Conservation (phyloP, 257 asterid genomes). For the Penstemon barbatus region DNA sequence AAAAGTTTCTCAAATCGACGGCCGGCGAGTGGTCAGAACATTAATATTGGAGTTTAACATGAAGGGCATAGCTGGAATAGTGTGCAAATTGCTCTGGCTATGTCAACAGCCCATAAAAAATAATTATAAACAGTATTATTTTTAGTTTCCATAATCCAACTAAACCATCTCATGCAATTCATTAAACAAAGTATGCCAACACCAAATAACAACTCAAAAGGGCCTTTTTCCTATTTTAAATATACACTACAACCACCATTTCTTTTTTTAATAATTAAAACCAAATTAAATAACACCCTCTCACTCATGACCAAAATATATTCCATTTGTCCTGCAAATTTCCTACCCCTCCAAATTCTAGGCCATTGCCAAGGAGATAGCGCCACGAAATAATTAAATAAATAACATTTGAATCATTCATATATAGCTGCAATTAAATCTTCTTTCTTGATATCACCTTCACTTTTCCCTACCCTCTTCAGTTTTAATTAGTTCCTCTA, state of each 20-base stretch:
- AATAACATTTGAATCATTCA: constrained; percentile 26
- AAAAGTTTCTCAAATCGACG: too few species aligned
- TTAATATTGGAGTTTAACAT: background rate
- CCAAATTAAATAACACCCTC: constrained; percentile 11
- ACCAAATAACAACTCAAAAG: constrained; percentile 64
- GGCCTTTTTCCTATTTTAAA: constrained; percentile 28
- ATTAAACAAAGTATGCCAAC: constrained; percentile 44
- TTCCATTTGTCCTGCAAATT: constrained; percentile 31
- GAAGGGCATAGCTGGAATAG: background rate
- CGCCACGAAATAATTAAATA: constrained; percentile 23
- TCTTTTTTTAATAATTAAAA: background rate
- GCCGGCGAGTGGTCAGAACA: too few species aligned
- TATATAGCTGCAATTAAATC: background rate
- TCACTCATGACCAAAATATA: constrained; percentile 24
- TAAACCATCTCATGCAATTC: constrained; percentile 42
- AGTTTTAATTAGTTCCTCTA: background rate
- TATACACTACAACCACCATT: constrained; percentile 30
- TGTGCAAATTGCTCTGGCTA: background rate
- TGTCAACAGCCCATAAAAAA: background rate
- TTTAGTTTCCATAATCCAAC: constrained; percentile 36
- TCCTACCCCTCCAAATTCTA: constrained; percentile 33
- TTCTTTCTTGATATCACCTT: constrained; percentile 21
- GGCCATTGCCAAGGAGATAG: constrained; percentile 34
- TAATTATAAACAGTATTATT: constrained; percentile 23
- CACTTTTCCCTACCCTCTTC: background rate